Conservation (phyloP, 192 early-diverging fungal genomes). For the Backusella morwellensis region DNA sequence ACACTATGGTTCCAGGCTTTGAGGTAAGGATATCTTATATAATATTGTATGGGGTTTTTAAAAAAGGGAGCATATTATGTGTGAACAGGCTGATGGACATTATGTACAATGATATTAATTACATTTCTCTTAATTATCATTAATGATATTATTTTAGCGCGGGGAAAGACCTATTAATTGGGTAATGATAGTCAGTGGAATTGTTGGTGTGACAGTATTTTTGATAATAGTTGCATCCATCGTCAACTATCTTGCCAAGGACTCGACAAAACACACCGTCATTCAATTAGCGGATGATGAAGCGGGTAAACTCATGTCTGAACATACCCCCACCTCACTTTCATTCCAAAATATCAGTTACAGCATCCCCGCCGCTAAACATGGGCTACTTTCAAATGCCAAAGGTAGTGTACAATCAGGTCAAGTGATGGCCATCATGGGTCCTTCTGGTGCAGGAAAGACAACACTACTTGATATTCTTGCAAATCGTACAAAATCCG, state of each 20-base stretch:
- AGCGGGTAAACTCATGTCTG: slow-evolving; percentile 65
- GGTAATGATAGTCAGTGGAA: slow-evolving; percentile 40
- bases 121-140: not conserved
- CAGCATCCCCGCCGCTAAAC: slow-evolving; percentile 41
- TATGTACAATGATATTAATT: not conserved
- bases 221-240: slow-evolving; percentile 18
- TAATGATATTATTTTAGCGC: slow-evolving; percentile 5
- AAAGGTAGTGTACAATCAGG: slow-evolving; percentile 79
- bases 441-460: slow-evolving; percentile 91
- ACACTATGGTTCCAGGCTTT: slow-evolving; percentile 83
- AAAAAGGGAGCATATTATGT: not conserved
- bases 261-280: slow-evolving; percentile 18
- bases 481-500: slow-evolving; percentile 70
- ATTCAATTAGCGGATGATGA: slow-evolving; percentile 55
- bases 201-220: slow-evolving; percentile 40
- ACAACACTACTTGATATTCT: slow-evolving; percentile 91
- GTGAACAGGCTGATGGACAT: not conserved
- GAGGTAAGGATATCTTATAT: slow-evolving; percentile 10
- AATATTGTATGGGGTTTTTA: not conserved
- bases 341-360: slow-evolving; percentile 67
- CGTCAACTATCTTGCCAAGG: slow-evolving; percentile 29
- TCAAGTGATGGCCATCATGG: slow-evolving; percentile 91
- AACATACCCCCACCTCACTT: slow-evolving; percentile 66
- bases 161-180: slow-evolving; percentile 37
- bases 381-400: slow-evolving; percentile 61